phyloP scores from a whole-genome alignment of 2,329 filamentous ascomycete species.

The Colletotrichum sp. region DNA sequence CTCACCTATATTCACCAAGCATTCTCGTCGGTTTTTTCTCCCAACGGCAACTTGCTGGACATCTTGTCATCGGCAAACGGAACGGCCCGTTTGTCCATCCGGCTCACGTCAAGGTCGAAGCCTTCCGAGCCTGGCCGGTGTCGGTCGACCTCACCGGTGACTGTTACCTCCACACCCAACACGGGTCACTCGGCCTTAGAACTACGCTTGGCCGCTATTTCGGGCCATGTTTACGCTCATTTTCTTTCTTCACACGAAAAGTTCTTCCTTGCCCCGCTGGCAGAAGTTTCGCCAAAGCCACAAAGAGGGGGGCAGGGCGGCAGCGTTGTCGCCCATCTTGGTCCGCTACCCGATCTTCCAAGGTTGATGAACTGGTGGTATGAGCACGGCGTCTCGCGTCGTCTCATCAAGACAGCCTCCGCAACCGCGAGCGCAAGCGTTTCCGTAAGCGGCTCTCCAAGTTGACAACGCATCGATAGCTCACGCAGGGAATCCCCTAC shows the following conservation, averaged over 20 bases:
- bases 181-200: neutral
- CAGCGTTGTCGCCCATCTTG: neutral
- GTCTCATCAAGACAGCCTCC: neutral
- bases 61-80: neutral
- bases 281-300: neutral
- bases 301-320: neutral
- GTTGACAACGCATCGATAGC: conserved; percentile 32
- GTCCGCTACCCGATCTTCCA: neutral
- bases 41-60: neutral
- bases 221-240: neutral
- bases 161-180: neutral
- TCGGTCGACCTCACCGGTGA: neutral
- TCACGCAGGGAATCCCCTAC: neutral
- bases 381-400: neutral
- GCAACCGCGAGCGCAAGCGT: conserved; percentile 28
- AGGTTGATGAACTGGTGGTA: neutral
- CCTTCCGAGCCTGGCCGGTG: neutral
- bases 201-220: neutral
- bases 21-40: neutral
- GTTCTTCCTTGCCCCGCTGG: neutral
- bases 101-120: neutral
- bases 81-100: conserved; percentile 8
- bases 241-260: neutral
- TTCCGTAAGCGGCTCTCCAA: conserved; percentile 31
- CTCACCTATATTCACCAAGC: neutral